phyloP scores from a whole-genome alignment of 202 grass and related monocot species.

The Zoysia matrella region DNA sequence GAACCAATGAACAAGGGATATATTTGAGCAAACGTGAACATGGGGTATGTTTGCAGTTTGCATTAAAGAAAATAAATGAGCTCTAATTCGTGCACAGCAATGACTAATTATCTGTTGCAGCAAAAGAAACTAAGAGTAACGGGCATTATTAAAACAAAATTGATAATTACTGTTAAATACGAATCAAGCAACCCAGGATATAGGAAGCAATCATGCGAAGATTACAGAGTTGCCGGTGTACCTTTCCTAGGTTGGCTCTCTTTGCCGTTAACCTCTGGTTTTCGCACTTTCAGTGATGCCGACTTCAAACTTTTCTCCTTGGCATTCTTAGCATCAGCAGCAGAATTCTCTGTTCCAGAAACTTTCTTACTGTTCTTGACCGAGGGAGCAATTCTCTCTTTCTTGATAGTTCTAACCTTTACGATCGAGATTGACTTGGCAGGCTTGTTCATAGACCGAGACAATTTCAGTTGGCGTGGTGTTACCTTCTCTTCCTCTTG shows the following conservation, averaged over 20 bases:
- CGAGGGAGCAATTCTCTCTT: slow-evolving; percentile 42
- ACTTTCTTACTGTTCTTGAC: slow-evolving; percentile 36
- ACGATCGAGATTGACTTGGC: slow-evolving; percentile 41
- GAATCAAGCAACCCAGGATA: background rate
- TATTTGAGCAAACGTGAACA: too few relatives aligned
- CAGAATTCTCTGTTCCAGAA: slow-evolving; percentile 35
- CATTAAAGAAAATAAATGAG: background rate
- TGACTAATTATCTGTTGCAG: background rate
- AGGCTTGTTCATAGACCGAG: slow-evolving; percentile 43
- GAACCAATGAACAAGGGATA: too few relatives aligned
- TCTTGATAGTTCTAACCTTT: slow-evolving; percentile 38
- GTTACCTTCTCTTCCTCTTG: slow-evolving; percentile 41
- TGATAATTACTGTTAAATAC: background rate
- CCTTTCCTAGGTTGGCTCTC: slow-evolving; percentile 43
- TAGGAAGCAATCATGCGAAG: background rate
- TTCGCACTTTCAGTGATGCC: slow-evolving; percentile 51
- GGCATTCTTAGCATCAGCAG: slow-evolving; percentile 13
- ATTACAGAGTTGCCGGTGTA: slow-evolving; percentile 11
- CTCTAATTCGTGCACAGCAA: background rate
- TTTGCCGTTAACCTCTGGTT: slow-evolving; percentile 37
- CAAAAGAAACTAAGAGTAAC: background rate
- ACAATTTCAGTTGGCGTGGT: slow-evolving; percentile 46
- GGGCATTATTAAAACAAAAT: background rate
- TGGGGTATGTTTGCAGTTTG: background rate
- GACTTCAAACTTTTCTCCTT: slow-evolving; percentile 47